Evolutionary conservation across 257 asterid genomes (phyloP).

Genomic region (Petunia axillaris): DNA sequence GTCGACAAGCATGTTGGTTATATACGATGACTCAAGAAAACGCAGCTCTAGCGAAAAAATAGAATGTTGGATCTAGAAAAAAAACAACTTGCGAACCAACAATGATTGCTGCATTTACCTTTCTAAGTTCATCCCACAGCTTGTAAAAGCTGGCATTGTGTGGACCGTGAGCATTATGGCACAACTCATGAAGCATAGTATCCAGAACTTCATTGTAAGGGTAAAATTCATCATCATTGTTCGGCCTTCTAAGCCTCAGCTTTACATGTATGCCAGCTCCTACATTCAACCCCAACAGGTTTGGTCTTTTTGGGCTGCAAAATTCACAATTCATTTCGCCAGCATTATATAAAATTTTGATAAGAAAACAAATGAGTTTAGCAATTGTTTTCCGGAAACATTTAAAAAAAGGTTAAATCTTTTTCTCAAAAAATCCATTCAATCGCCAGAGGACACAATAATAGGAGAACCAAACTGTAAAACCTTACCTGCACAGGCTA

Average conservation of each 20-base stretch:
- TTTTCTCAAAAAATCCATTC: neutral
- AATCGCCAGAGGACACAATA: neutral
- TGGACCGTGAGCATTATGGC: slow-evolving; percentile 87
- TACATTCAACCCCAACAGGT: slow-evolving; percentile 79
- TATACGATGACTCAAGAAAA: neutral
- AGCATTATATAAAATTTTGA: neutral
- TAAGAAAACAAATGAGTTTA: no score
- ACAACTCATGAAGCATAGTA: slow-evolving; percentile 97
- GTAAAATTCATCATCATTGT: slow-evolving; percentile 72
- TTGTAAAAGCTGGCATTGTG: slow-evolving; percentile 88
- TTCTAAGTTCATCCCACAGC: slow-evolving; percentile 92
- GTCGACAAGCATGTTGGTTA: neutral
- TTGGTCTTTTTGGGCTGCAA: slow-evolving; percentile 64
- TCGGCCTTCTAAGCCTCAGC: slow-evolving; percentile 76
- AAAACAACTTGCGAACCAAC: no score
- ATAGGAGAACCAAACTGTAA: neutral
- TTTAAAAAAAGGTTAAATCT: neutral
- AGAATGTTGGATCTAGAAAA: neutral
- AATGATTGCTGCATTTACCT: slow-evolving; percentile 41
- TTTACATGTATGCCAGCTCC: slow-evolving; percentile 77
- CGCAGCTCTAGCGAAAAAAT: neutral
- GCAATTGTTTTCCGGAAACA: no score
- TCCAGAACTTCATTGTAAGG: slow-evolving; percentile 76
- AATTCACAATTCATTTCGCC: neutral
- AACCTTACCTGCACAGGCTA: no score